phyloP scores from a whole-genome alignment of 352 stramenopile species.

The Phytopythium cucurbitacearum region DNA sequence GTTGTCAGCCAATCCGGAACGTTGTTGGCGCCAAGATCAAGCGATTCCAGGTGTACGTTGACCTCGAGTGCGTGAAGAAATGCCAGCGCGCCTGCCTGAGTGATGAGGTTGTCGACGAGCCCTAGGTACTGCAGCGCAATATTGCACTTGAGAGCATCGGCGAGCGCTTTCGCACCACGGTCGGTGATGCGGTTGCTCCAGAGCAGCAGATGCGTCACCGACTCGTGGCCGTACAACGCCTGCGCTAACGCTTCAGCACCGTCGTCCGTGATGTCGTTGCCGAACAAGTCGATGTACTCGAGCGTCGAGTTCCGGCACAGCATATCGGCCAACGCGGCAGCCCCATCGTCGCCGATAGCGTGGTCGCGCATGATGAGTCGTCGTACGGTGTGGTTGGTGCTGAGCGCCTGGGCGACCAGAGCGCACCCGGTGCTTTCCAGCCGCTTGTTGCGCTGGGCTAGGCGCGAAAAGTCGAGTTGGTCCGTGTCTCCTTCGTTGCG shows the following conservation, averaged over 20 bases:
- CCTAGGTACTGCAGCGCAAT: slow-evolving; percentile 55
- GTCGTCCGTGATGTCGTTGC: slow-evolving; percentile 64
- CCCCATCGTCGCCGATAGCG: slow-evolving; percentile 58
- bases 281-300: slow-evolving; percentile 60
- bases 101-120: slow-evolving; percentile 59
- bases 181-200: slow-evolving; percentile 66
- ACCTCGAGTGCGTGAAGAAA: slow-evolving; percentile 61
- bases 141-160: slow-evolving; percentile 61
- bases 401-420: slow-evolving; percentile 63
- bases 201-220: slow-evolving; percentile 48
- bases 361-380: slow-evolving; percentile 68
- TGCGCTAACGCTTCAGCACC: slow-evolving; percentile 56
- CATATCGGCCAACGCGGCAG: slow-evolving; percentile 63
- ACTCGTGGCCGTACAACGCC: slow-evolving; percentile 69
- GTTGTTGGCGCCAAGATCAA: slow-evolving; percentile 55
- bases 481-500: slow-evolving; percentile 58
- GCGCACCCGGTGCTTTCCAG: slow-evolving; percentile 45
- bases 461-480: slow-evolving; percentile 67
- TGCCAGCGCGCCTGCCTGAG: slow-evolving; percentile 30
- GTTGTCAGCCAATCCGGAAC: slow-evolving; percentile 34
- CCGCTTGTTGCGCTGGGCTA: slow-evolving; percentile 50
- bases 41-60: slow-evolving; percentile 55
- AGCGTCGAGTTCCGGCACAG: slow-evolving; percentile 64
- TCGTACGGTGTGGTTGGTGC: slow-evolving; percentile 52
- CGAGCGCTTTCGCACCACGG: slow-evolving; percentile 36